Base-by-base conservation (phyloP, 345 rosid genomes). In the Tarenaya hassleriana region DNA sequence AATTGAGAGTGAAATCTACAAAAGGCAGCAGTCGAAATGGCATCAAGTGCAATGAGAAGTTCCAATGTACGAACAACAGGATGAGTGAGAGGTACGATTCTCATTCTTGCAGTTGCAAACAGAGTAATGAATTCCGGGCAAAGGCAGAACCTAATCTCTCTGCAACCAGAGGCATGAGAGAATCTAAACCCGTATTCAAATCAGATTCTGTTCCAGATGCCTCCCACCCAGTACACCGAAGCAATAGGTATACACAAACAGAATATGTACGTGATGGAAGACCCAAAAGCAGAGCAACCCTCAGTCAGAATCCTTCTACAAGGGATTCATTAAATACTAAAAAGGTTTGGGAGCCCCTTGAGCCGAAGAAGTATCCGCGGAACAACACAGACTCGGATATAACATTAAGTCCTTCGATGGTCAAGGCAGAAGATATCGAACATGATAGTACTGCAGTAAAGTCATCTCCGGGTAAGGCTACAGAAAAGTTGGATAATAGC, bases 311-410 rank as follows among this genome's bases (percentile, higher is more conserved):
- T 70, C 50, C 66, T 47, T 56, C 66, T 34, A 55, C 55, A 54
- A 71, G 75, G 60, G 92, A 78, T 50, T 56, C 70, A 10, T 40
- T 67, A 51, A 68, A 71, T 47, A 43, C 65, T 34, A 83, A 77
- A 73, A 69, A 90, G 66, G 94, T 90, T 34, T 86, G 91, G 97
- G 97, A 86, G 73, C 88, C 89, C 4, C 61, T 75, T 72, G 95
- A 85, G 66, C 70, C 62, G 52, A 83, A 73, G 62, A 86, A 73
- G 61, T 75, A 80, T 41, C 61, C 84, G 12, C 42, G 82, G 55
- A 81, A 77, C 83, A 83, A 75, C 74, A 75, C 88, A 7, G 80
- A 76, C 24, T 55, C 79, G 57, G 86, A 77, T 49, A 71, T 65
- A 71, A 67, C 64, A 77, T 60, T 35, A 56, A 61, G 47, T 76